Percentiles rank a stretch among this genome's conserved stretches.
These are phyloP conservation scores for Tolypocladium capitatum DNA, from an alignment of 2,329 filamentous ascomycete species.

Conservation along the genomic window DNA sequence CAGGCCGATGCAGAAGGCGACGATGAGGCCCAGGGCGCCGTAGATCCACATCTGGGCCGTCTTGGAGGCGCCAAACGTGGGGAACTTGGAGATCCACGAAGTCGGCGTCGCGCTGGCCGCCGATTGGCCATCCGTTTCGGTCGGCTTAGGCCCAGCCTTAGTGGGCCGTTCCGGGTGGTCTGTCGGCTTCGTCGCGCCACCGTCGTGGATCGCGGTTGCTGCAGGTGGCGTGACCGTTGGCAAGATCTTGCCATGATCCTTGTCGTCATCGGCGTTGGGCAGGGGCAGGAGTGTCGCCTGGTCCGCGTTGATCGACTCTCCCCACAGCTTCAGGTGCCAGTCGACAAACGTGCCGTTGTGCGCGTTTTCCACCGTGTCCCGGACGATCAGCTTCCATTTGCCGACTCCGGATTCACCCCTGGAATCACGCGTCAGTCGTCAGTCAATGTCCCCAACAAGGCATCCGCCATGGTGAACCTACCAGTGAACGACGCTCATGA, in stretches of 20 bases:
- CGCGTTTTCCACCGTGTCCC: conserved; percentile 68
- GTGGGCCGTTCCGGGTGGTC: conserved; percentile 53
- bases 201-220: conserved; percentile 27
- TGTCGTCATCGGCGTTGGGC: conserved; percentile 71
- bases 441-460: neutral
- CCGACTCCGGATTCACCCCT: conserved; percentile 83
- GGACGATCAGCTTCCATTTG: conserved; percentile 82
- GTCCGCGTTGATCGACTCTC: conserved; percentile 65
- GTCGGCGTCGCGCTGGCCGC: conserved; percentile 34
- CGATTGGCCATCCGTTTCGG: conserved; percentile 8
- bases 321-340: conserved; percentile 92
- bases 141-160: conserved; percentile 28
- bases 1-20: conserved; percentile 68
- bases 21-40: conserved; percentile 71
- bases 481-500: conserved; percentile 97
- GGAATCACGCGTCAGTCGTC: neutral
- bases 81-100: conserved; percentile 77
- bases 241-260: conserved; percentile 56
- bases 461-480: conserved; percentile 27
- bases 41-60: conserved; percentile 90
- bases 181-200: conserved; percentile 32
- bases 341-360: conserved; percentile 69
- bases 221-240: conserved; percentile 31
- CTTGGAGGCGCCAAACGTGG: conserved; percentile 78
- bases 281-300: conserved; percentile 67